Evolutionary conservation across 805 yeast species (phyloP).

Genomic region (Cyberlindnera maclurae): DNA sequence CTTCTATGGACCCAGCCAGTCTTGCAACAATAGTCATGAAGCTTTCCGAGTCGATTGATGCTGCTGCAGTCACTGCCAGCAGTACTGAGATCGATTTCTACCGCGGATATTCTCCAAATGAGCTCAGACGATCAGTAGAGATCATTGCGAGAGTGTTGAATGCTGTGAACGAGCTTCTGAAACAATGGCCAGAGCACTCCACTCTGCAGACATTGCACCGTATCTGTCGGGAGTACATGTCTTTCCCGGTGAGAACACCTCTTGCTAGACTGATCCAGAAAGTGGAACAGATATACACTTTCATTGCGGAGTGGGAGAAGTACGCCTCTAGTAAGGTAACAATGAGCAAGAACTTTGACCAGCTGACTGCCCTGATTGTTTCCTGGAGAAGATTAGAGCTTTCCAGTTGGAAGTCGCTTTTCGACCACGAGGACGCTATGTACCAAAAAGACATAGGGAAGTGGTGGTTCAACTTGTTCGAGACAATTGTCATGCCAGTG

Average conservation of each 20-base stretch:
- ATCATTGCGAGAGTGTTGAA: conserved; percentile 39
- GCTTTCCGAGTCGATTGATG: conserved; percentile 28
- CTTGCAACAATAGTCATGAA: conserved; percentile 31
- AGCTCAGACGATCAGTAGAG: conserved; percentile 51
- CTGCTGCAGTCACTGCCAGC: conserved; percentile 22
- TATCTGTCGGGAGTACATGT: conserved; percentile 58
- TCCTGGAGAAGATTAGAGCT: conserved; percentile 89
- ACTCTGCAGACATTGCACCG: conserved; percentile 63
- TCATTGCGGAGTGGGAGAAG: conserved; percentile 87
- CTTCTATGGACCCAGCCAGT: conserved; percentile 22
- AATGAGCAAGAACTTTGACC: conserved; percentile 45
- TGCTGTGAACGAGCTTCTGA: conserved; percentile 39
- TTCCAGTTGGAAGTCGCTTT: conserved; percentile 74
- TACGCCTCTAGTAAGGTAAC: conserved; percentile 79
- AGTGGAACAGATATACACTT: conserved; percentile 79
- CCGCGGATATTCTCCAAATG: conserved; percentile 49
- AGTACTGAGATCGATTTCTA: conserved; percentile 52
- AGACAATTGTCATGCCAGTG: conserved; percentile 52
- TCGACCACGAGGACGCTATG: conserved; percentile 52
- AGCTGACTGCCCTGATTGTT: conserved; percentile 63
- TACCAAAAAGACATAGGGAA: conserved; percentile 49
- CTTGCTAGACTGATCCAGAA: conserved; percentile 72
- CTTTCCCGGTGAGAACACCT: conserved; percentile 60
- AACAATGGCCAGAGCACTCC: conserved; percentile 93
- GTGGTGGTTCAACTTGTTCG: conserved; percentile 93